These are phyloP conservation scores for Apiotrichum veenhuisii DNA, from an alignment of 1,284 basidiomycete species.

Conservation along the genomic window DNA sequence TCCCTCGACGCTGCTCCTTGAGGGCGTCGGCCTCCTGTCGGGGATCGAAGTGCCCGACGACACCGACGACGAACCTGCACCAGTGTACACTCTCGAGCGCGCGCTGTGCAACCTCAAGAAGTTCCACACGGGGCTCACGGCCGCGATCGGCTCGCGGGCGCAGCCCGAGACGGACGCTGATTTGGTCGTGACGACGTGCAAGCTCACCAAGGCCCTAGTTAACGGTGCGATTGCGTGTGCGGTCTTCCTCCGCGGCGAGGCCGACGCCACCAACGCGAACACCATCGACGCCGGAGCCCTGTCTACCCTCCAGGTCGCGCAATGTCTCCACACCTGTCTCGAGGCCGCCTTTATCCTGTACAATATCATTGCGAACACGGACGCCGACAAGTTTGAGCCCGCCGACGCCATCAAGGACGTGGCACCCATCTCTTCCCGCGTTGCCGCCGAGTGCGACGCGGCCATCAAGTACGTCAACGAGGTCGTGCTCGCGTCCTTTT, in stretches of 20 bases:
- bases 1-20: not conserved
- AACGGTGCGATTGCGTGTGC: not conserved
- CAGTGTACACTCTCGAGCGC: not conserved
- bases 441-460: not conserved
- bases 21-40: not conserved
- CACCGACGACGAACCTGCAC: not conserved
- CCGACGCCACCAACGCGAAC: not conserved
- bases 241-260: not conserved
- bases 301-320: not conserved
- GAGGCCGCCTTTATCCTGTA: not conserved
- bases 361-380: not conserved
- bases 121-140: not conserved
- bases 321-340: not conserved
- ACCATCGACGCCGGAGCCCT: not conserved
- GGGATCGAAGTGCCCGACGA: not conserved
- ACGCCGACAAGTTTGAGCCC: too few species aligned
- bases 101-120: not conserved
- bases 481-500: not conserved
- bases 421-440: not conserved
- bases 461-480: not conserved
- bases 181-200: not conserved
- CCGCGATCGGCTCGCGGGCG: not conserved
- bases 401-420: too few species aligned
- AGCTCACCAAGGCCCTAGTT: not conserved
- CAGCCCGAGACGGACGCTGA: not conserved